These are phyloP conservation scores for Phytophthora aleatoria DNA, from an alignment of 352 stramenopile species.

Conservation along the genomic window DNA sequence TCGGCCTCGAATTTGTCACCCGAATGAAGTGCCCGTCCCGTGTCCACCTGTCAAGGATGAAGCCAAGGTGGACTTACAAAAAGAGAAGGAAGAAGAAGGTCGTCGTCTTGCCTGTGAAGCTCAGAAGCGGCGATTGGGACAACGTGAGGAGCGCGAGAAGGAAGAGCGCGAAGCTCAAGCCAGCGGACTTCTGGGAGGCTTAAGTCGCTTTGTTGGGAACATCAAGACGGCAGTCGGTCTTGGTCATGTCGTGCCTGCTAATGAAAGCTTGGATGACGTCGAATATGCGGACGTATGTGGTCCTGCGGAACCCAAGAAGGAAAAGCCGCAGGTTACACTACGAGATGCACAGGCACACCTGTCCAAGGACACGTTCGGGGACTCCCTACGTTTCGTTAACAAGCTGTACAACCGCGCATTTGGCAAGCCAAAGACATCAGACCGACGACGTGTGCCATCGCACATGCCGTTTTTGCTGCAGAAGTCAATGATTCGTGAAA, in stretches of 20 bases:
- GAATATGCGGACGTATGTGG: slow-evolving; percentile 76
- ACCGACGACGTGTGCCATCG: slow-evolving; percentile 87
- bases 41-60: slow-evolving; percentile 20
- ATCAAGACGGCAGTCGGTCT: slow-evolving; percentile 45
- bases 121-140: slow-evolving; percentile 52
- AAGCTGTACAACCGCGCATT: slow-evolving; percentile 91
- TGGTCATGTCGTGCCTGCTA: slow-evolving; percentile 41
- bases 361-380: slow-evolving; percentile 91
- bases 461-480: slow-evolving; percentile 96
- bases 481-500: slow-evolving; percentile 85
- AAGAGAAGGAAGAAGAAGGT: slow-evolving; percentile 60
- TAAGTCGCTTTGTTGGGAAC: slow-evolving; percentile 20
- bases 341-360: slow-evolving; percentile 53
- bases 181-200: slow-evolving; percentile 17
- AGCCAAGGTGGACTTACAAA: slow-evolving; percentile 20
- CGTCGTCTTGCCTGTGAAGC: slow-evolving; percentile 70
- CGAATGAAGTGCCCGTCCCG: slow-evolving; percentile 48
- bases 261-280: slow-evolving; percentile 63
- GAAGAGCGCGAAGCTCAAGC: slow-evolving; percentile 21
- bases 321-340: slow-evolving; percentile 28
- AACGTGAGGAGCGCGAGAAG: slow-evolving; percentile 37
- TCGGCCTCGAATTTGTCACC: slow-evolving; percentile 47
- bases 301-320: slow-evolving; percentile 5
- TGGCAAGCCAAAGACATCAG: slow-evolving; percentile 55
- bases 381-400: slow-evolving; percentile 93